Percentiles rank a stretch among this genome's conserved stretches.
These are phyloP conservation scores for Murraya paniculata DNA, from an alignment of 345 rosid genomes.

Conservation along the genomic window DNA sequence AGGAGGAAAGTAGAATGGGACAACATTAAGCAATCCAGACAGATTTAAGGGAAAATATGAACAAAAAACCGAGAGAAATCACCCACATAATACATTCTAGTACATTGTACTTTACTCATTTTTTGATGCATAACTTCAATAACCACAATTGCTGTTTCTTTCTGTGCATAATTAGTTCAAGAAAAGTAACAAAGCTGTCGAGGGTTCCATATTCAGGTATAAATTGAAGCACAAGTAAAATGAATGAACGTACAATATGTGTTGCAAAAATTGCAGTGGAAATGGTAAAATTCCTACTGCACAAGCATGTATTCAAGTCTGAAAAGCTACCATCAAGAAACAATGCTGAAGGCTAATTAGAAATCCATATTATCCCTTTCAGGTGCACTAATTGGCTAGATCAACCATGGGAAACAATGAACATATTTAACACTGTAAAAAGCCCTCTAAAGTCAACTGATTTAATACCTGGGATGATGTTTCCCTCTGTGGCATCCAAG, in stretches of 20 bases:
- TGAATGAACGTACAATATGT: background rate
- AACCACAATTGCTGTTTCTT: background rate
- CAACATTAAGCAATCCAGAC: background rate
- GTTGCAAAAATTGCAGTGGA: background rate
- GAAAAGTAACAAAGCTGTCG: background rate
- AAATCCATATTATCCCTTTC: background rate
- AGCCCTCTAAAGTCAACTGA: slow-evolving; percentile 3
- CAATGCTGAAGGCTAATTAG: background rate
- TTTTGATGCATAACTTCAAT: background rate
- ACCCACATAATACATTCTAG: background rate
- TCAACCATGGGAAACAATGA: background rate
- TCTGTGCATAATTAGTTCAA: background rate
- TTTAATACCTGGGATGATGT: slow-evolving; percentile 56
- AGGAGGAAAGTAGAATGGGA: background rate
- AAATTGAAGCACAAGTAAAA: background rate
- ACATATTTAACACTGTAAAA: background rate
- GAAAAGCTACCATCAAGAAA: background rate
- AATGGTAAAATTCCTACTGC: background rate
- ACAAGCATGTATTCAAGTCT: background rate
- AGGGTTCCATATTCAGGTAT: background rate
- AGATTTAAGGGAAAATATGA: background rate
- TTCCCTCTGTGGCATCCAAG: slow-evolving; percentile 86
- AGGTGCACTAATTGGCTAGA: background rate
- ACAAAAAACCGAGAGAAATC: background rate
- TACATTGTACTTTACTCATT: background rate